Conservation (phyloP, 495 filamentous ascomycete species). For the Delitschia confertaspora region DNA sequence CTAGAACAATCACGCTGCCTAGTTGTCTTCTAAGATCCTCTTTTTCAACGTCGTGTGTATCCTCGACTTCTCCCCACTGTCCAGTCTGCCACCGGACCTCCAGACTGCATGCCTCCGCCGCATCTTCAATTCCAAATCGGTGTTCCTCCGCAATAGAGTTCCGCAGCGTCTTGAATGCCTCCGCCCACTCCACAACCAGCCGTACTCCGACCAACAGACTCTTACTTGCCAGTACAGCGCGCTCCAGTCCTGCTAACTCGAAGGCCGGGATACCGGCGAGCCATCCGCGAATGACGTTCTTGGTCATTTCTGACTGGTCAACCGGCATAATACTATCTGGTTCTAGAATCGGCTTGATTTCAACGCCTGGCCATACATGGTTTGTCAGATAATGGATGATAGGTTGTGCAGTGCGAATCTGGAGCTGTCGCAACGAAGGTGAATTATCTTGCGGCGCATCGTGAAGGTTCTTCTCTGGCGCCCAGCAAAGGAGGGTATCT, state of each 20-base stretch:
- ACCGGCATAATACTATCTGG: constrained; percentile 60
- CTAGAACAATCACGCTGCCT: constrained; percentile 72
- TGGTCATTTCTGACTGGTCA: constrained; percentile 59
- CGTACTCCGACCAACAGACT: constrained; percentile 69
- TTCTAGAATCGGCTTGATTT: constrained; percentile 68
- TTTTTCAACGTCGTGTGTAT: constrained; percentile 94
- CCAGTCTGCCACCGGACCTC: constrained; percentile 88
- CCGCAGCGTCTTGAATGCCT: constrained; percentile 45
- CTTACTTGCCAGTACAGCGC: constrained; percentile 75
- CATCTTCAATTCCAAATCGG: constrained; percentile 58
- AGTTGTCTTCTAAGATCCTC: constrained; percentile 85
- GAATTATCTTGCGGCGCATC: constrained; percentile 23
- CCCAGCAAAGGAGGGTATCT: constrained; percentile 91
- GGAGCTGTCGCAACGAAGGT: constrained; percentile 60
- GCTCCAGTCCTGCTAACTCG: constrained; percentile 81
- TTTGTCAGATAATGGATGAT: constrained; percentile 62
- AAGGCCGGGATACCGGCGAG: constrained; percentile 57
- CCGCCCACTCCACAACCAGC: constrained; percentile 81
- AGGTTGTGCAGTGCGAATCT: constrained; percentile 54
- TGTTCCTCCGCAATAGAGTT: constrained; percentile 30
- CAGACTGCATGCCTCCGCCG: constrained; percentile 63
- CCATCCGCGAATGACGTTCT: constrained; percentile 72
- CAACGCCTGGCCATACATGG: constrained; percentile 76
- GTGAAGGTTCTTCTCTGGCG: constrained; percentile 48
- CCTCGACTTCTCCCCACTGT: constrained; percentile 93